These are phyloP conservation scores for Mediolabrus comicus DNA, from an alignment of 108 stramenopile genomes.

Conservation along the genomic window DNA sequence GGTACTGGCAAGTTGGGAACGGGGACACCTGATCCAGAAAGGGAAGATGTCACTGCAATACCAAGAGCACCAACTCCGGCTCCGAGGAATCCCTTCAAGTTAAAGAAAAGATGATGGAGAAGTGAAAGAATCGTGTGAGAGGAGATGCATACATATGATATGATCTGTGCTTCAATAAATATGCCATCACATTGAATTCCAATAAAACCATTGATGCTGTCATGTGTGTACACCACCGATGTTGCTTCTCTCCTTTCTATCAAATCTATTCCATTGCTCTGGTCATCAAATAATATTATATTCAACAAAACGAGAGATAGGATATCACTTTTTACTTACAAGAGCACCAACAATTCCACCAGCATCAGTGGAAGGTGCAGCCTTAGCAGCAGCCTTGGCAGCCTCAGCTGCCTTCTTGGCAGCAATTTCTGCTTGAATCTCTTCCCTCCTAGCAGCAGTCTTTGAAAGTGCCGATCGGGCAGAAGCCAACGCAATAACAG, in stretches of 20 bases:
- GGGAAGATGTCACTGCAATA: conserved; percentile 58
- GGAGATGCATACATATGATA: background rate
- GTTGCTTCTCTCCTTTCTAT: no score
- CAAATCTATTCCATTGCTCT: no score
- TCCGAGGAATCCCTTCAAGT: conserved; percentile 64
- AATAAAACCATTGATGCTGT: no score
- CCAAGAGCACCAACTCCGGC: conserved; percentile 61
- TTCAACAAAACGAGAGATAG: background rate
- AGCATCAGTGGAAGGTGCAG: conserved; percentile 59
- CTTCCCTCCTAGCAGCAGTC: conserved; percentile 60
- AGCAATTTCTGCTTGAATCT: conserved; percentile 77
- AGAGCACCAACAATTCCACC: conserved; percentile 61
- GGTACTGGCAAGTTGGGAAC: conserved; percentile 18
- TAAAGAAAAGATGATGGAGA: conserved; percentile 7
- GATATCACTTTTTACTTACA: conserved; percentile 55
- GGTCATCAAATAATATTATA: background rate
- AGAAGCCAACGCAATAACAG: conserved; percentile 60
- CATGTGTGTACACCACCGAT: background rate
- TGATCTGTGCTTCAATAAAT: background rate
- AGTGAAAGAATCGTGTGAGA: background rate
- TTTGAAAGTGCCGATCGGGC: conserved; percentile 58
- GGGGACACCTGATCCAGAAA: conserved; percentile 37
- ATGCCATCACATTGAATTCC: no score
- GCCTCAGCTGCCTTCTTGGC: conserved; percentile 41
- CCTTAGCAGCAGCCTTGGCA: conserved; percentile 27